Percentiles rank a stretch among this genome's conserved stretches.
Evolutionary conservation across 306 rosid genomes (phyloP).

Genomic region (Cicer arietinum): DNA sequence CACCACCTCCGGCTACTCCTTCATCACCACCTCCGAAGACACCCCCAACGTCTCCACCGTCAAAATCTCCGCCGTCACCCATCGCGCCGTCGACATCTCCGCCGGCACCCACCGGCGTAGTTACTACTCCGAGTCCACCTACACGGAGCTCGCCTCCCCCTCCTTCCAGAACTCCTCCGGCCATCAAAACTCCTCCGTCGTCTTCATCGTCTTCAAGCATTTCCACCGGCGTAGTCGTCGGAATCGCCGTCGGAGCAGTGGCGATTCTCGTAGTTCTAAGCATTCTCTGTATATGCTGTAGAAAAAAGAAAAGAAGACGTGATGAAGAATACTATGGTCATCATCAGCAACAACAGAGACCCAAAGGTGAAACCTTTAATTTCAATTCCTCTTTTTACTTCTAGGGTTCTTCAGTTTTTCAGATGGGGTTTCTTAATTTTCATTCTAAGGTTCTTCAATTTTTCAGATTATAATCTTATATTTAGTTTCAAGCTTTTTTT

Average conservation of each 20-base stretch:
- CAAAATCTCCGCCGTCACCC: conserved; percentile 21
- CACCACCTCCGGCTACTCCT: conserved; percentile 46
- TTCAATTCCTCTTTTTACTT: background rate
- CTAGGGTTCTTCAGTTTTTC: background rate
- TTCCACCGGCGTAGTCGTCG: conserved; percentile 67
- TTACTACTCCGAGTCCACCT: conserved; percentile 49
- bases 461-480: background rate
- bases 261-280: conserved; percentile 64
- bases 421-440: background rate
- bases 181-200: conserved; percentile 49
- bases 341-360: conserved; percentile 54
- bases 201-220: conserved; percentile 48
- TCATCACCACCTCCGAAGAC: conserved; percentile 45
- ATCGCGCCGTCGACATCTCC: conserved; percentile 35
- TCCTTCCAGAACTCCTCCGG: conserved; percentile 16
- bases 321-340: conserved; percentile 67
- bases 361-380: conserved; percentile 64
- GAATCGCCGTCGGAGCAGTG: conserved; percentile 74
- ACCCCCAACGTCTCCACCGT: background rate
- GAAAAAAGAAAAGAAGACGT: conserved; percentile 79
- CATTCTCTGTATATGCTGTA: conserved; percentile 61
- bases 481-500: background rate
- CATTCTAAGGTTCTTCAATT: background rate
- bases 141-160: conserved; percentile 53
- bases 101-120: conserved; percentile 21